Evolutionary conservation across 768 basidiomycete genomes (phyloP).

Genomic region (Fomitopsis serialis): DNA sequence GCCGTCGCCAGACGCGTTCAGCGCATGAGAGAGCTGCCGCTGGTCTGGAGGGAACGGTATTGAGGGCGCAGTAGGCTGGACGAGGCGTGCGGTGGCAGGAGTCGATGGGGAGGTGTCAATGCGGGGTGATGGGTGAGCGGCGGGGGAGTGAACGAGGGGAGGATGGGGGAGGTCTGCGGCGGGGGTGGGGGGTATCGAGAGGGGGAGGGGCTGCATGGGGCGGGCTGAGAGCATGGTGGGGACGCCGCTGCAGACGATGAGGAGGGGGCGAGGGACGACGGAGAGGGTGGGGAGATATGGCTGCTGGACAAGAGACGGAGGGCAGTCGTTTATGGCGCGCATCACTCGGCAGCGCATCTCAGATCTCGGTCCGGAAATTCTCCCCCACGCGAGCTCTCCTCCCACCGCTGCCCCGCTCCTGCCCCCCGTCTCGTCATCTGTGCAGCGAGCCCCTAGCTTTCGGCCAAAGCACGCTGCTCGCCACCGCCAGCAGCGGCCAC

Average conservation of each 20-base stretch:
- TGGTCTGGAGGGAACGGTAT: conserved; percentile 3
- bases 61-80: conserved; percentile 7
- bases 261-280: conserved; percentile 2
- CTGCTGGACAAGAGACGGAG: conserved; percentile 1
- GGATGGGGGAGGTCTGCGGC: conserved; percentile 3
- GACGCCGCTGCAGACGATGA: conserved; percentile 6
- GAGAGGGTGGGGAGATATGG: conserved; percentile 6
- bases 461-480: not conserved
- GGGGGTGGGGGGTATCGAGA: conserved; percentile 14
- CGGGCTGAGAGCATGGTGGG: conserved; percentile 31
- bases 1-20: conserved; percentile 1
- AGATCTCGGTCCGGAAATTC: conserved; percentile 17
- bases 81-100: conserved; percentile 11
- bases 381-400: not conserved
- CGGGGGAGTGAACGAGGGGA: not conserved
- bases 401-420: not conserved
- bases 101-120: conserved; percentile 4
- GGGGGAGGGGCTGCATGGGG: conserved; percentile 29
- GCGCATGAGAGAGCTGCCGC: conserved; percentile 3
- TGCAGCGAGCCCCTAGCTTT: not conserved
- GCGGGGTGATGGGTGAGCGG: conserved; percentile 9
- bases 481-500: not conserved
- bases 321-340: conserved; percentile 14
- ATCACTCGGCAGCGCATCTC: conserved; percentile 18
- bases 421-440: not conserved